phyloP scores from a whole-genome alignment of 2,329 filamentous ascomycete genomes.

The Rosellinia necatrix region DNA sequence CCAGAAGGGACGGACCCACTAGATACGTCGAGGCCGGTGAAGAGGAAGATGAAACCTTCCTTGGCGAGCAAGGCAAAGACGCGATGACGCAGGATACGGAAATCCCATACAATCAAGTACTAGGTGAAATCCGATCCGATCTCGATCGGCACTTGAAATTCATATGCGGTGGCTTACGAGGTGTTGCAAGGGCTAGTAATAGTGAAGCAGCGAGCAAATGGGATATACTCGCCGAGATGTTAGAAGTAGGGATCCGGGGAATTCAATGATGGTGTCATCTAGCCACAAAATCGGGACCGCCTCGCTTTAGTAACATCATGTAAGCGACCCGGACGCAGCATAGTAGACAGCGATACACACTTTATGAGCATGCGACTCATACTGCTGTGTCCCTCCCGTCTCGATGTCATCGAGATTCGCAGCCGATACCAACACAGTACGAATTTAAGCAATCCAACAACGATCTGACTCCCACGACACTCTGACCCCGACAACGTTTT shows the following conservation, averaged over 20 bases:
- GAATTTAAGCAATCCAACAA: background rate
- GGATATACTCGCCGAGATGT: constrained; percentile 80
- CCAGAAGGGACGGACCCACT: constrained; percentile 34
- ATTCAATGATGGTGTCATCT: constrained; percentile 16
- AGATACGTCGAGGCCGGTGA: constrained; percentile 37
- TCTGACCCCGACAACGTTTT: no score
- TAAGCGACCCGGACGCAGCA: no score
- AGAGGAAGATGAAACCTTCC: constrained; percentile 41
- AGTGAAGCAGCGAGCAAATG: constrained; percentile 66
- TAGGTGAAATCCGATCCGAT: constrained; percentile 63
- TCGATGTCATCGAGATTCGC: background rate
- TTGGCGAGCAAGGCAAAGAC: constrained; percentile 38
- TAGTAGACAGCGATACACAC: no score
- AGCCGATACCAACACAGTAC: background rate
- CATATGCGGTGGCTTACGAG: constrained; percentile 72
- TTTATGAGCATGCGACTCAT: background rate
- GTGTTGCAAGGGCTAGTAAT: constrained; percentile 74
- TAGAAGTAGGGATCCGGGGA: constrained; percentile 57
- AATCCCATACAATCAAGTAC: constrained; percentile 54
- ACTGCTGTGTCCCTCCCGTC: no score
- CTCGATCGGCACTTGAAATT: constrained; percentile 72
- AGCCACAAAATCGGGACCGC: no score
- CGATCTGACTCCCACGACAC: no score
- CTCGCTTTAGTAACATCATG: background rate
- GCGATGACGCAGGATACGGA: constrained; percentile 41